These are phyloP conservation scores for Kazachstania martiniae DNA, from an alignment of 805 yeast species.

Conservation along the genomic window DNA sequence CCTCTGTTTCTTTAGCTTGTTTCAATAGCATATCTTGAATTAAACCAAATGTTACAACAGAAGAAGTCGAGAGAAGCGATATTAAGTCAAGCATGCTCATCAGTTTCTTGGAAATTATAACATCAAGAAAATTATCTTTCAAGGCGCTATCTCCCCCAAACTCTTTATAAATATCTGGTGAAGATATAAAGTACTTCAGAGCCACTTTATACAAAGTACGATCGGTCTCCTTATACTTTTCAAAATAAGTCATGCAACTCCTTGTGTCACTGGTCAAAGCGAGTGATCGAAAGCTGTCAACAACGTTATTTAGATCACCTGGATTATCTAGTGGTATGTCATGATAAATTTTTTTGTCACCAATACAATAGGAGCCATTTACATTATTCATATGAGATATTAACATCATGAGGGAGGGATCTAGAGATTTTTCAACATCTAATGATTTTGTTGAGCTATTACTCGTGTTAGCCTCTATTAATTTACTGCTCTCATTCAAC, in stretches of 20 bases:
- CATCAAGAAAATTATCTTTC: conserved; percentile 36
- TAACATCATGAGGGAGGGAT: conserved; percentile 26
- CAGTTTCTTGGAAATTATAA: conserved; percentile 40
- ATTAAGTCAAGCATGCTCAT: conserved; percentile 70
- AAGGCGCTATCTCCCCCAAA: conserved; percentile 43
- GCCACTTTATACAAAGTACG: conserved; percentile 59
- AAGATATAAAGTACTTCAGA: conserved; percentile 50
- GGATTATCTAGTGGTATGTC: conserved; percentile 12
- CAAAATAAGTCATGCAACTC: conserved; percentile 46
- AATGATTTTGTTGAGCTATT: conserved; percentile 1
- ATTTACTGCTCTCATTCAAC: conserved; percentile 34
- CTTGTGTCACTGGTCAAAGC: conserved; percentile 47
- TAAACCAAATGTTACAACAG: conserved; percentile 58
- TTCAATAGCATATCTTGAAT: conserved; percentile 59
- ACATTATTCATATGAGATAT: conserved; percentile 33
- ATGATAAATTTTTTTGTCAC: conserved; percentile 28
- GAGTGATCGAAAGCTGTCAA: conserved; percentile 40
- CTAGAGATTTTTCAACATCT: conserved; percentile 9
- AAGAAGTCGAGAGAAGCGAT: conserved; percentile 51
- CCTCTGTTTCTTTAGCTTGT: conserved; percentile 45
- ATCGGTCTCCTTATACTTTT: conserved; percentile 48
- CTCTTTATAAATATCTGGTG: conserved; percentile 37
- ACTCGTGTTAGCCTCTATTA: conserved; percentile 26
- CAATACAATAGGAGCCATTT: conserved; percentile 28
- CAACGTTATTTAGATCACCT: conserved; percentile 3